A percentile compares a stretch with the other conserved stretches of the same genome.
phyloP scores from a whole-genome alignment of 768 basidiomycete genomes.

The Xerocomus potaroensis region DNA sequence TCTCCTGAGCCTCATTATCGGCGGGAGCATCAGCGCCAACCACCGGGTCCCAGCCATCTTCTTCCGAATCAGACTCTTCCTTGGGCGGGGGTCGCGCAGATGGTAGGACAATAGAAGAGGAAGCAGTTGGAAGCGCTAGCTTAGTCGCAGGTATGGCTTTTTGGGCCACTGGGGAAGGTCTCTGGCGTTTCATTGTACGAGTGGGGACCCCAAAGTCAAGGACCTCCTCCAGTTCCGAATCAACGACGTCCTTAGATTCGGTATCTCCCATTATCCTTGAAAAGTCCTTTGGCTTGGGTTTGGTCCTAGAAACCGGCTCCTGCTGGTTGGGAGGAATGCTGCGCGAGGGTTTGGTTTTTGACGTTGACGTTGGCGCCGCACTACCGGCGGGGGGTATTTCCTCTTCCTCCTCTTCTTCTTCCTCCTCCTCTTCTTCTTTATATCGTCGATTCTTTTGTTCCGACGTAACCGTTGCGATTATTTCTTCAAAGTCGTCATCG shows the following conservation, averaged over 20 bases:
- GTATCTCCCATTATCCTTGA: slow-evolving; percentile 22
- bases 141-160: slow-evolving; percentile 16
- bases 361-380: slow-evolving; percentile 15
- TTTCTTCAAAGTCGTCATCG: slow-evolving; percentile 44
- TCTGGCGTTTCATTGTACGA: slow-evolving; percentile 33
- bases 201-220: slow-evolving; percentile 48
- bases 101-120: slow-evolving; percentile 30
- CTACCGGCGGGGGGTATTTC: slow-evolving; percentile 27
- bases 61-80: slow-evolving; percentile 42
- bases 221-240: slow-evolving; percentile 40
- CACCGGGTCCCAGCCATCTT: slow-evolving; percentile 52
- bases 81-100: slow-evolving; percentile 26
- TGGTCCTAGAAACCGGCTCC: slow-evolving; percentile 22
- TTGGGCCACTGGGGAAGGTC: slow-evolving; percentile 17
- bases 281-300: slow-evolving; percentile 27
- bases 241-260: slow-evolving; percentile 13
- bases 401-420: slow-evolving; percentile 33
- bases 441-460: slow-evolving; percentile 27
- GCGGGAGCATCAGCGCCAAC: slow-evolving; percentile 18
- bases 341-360: slow-evolving; percentile 32
- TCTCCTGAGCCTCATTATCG: slow-evolving; percentile 32
- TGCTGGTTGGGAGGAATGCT: slow-evolving; percentile 21
- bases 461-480: slow-evolving; percentile 30
- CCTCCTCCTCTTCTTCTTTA: slow-evolving; percentile 27
- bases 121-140: slow-evolving; percentile 38